Evolutionary conservation across 129 eudicot species (phyloP).

Genomic region (Saussurea involucrata): DNA sequence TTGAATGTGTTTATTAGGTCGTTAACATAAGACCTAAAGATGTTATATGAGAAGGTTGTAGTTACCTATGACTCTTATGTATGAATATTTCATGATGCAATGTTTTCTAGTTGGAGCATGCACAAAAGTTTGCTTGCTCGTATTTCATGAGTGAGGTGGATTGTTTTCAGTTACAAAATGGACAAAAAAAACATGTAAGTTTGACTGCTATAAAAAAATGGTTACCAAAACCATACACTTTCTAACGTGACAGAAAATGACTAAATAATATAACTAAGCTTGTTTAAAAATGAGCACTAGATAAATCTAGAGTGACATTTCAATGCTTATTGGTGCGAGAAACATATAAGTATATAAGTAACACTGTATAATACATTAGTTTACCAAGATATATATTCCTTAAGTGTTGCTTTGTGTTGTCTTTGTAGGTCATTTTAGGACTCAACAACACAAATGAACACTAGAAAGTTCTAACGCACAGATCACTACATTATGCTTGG

Average conservation of each 20-base stretch:
- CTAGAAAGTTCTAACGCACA: neutral
- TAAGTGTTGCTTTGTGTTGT: no score
- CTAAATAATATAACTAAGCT: no score
- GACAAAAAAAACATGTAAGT: neutral
- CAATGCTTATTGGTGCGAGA: no score
- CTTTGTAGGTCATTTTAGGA: no score
- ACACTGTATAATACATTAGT: no score
- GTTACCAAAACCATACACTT: neutral
- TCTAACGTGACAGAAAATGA: neutral
- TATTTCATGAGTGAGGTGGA: neutral
- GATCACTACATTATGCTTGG: neutral
- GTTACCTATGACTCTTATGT: neutral
- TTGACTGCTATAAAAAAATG: neutral
- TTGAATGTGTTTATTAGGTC: slow-evolving; percentile 9
- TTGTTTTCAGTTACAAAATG: neutral
- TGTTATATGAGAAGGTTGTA: neutral
- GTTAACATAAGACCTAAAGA: neutral
- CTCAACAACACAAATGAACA: no score
- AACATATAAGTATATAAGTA: no score
- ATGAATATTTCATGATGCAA: slow-evolving; percentile 15
- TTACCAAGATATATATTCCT: no score
- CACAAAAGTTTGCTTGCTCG: neutral
- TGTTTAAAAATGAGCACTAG: no score
- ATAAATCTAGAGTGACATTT: no score
- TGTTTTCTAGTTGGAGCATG: slow-evolving; percentile 16